Conservation (phyloP, 257 asterid genomes). For the Lavandula angustifolia region DNA sequence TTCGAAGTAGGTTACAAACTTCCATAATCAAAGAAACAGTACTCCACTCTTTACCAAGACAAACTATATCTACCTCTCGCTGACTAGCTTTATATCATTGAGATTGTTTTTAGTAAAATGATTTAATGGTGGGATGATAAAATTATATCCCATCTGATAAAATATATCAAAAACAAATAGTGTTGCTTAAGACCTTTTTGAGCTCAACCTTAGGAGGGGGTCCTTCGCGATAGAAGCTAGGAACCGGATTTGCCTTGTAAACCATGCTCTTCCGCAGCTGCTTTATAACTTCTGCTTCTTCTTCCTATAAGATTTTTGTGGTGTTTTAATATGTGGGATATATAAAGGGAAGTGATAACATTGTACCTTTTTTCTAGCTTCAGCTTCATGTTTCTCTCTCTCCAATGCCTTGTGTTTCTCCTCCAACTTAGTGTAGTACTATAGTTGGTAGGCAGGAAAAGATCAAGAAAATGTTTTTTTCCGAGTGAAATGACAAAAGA, state of each 20-base stretch:
- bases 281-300: slow-evolving; percentile 68
- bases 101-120: background rate
- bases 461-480: background rate
- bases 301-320: slow-evolving; percentile 51
- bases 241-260: slow-evolving; percentile 88
- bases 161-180: background rate
- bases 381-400: slow-evolving; percentile 70
- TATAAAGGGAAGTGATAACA: background rate
- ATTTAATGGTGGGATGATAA: too few species aligned
- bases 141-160: too few species aligned
- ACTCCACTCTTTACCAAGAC: too few species aligned
- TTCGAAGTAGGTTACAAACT: background rate
- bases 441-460: slow-evolving; percentile 7
- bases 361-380: slow-evolving; percentile 69
- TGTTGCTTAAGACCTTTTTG: slow-evolving; percentile 57
- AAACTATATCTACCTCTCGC: background rate
- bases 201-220: slow-evolving; percentile 85
- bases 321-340: background rate
- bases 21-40: background rate
- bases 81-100: background rate
- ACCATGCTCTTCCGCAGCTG: slow-evolving; percentile 83
- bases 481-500: background rate
- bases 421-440: slow-evolving; percentile 77
- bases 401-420: slow-evolving; percentile 88
- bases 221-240: slow-evolving; percentile 80